Base-by-base conservation (phyloP, 257 asterid species). In the Prunella vulgaris region DNA sequence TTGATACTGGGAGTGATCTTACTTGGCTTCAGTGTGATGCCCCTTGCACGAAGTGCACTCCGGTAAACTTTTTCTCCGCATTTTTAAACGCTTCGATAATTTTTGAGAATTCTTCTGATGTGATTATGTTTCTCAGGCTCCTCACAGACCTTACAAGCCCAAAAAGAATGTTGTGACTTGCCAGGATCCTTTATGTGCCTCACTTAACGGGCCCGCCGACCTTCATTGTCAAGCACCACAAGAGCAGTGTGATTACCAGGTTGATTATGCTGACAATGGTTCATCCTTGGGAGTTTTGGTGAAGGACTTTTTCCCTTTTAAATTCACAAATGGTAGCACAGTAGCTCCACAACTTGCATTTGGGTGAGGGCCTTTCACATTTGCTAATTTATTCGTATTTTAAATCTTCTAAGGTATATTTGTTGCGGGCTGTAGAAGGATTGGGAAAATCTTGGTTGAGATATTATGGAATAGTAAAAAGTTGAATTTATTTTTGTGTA, bases 21-120 rank as follows among this genome's bases (percentile, higher is more conserved):
- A 88, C 99, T 10, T 93, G 99, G 99, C 90, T 90, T 52, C 97
- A 87, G 46, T 93, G 99, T 74, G 96, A 93, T 64, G 96, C 93
- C 44, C 99, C 97, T 64, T 93, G 97, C 73, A 40, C 69, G 12
- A 86, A 87, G 79, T 93, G 98, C 82, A 72, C 73, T 10, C 94
- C 95, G 76, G 97, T 86, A 71, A 62, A 57, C 20, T 22, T 52
- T 54, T 42, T 17, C 24, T 7, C 21, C 14, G 10, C 37, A 3
- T 35, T 37, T 67, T 51, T 12, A 7, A 5, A 30, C 21, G 17
- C 5, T 62, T 57, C 1, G 8, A 68, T 20, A 44, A 42, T 3
- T 53, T 2, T 40, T 20, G 49, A 25, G 33, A 48, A 25, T 13
- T 63, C 4, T 57, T 35, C 71, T 52, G 58, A 66, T 51, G 15